phyloP scores from a whole-genome alignment of 2,329 filamentous ascomycete genomes.

The Sphaerulina musiva region DNA sequence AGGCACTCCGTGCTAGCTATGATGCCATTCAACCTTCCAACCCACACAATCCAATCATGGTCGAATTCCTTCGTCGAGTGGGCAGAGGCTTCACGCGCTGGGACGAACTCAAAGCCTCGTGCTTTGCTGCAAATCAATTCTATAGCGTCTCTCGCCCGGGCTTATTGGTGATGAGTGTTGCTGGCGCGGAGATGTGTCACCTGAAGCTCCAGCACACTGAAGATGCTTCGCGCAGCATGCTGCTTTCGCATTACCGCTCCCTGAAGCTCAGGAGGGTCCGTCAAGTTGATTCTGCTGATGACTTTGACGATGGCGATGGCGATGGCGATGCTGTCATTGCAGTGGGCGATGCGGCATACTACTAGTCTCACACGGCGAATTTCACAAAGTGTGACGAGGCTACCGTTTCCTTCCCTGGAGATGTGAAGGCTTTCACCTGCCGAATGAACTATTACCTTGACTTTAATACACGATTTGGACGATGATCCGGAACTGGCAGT shows the following conservation, averaged over 20 bases:
- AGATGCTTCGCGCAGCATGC: neutral
- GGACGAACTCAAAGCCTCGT: conserved; percentile 43
- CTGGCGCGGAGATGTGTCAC: conserved; percentile 36
- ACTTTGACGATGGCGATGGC: neutral
- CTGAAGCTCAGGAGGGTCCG: conserved; percentile 33
- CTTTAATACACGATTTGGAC: neutral
- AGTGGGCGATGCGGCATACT: neutral
- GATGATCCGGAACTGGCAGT: neutral
- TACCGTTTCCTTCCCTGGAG: neutral
- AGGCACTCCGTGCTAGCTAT: conserved; percentile 9
- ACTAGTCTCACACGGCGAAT: conserved; percentile 5
- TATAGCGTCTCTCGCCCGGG: conserved; percentile 17
- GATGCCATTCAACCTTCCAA: conserved; percentile 18
- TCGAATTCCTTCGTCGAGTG: conserved; percentile 22
- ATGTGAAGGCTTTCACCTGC: neutral
- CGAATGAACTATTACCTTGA: neutral
- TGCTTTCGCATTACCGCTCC: conserved; percentile 23
- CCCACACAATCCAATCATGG: conserved; percentile 8
- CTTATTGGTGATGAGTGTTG: conserved; percentile 37
- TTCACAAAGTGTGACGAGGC: neutral
- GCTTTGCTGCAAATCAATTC: conserved; percentile 30
- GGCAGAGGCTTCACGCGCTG: conserved; percentile 31
- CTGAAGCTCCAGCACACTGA: conserved; percentile 31
- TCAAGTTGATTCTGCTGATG: neutral
- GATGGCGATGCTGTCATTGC: conserved; percentile 1